These are phyloP conservation scores for Trichoderma virens DNA, from an alignment of 495 filamentous ascomycete species.

Conservation along the genomic window DNA sequence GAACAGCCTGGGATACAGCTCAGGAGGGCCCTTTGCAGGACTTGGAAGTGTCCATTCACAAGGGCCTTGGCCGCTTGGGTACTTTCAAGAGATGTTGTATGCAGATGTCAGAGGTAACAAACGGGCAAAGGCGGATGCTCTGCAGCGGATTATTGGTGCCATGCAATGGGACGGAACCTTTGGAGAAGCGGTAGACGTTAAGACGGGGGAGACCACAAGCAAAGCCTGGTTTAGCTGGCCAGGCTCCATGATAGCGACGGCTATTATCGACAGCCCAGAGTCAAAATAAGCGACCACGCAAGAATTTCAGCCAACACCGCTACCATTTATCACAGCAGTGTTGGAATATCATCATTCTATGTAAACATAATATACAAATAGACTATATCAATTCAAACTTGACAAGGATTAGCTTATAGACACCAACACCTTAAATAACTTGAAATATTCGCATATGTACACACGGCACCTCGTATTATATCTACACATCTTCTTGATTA, in stretches of 20 bases:
- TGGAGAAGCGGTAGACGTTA: slow-evolving; percentile 12
- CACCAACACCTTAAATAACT: too few relatives aligned
- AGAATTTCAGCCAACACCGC: too few relatives aligned
- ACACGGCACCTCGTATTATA: too few relatives aligned
- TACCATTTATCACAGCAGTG: too few relatives aligned
- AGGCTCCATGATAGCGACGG: slow-evolving; percentile 5
- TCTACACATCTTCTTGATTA: too few relatives aligned
- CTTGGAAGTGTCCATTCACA: slow-evolving; percentile 15
- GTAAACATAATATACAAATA: too few relatives aligned
- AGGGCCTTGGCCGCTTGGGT: slow-evolving; percentile 15
- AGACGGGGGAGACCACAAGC: slow-evolving; percentile 12
- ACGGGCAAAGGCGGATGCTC: neutral
- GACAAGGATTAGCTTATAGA: too few relatives aligned
- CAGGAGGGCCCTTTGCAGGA: slow-evolving; percentile 12
- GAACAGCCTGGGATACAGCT: slow-evolving; percentile 11
- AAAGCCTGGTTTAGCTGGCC: slow-evolving; percentile 17
- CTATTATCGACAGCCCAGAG: neutral
- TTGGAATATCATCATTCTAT: too few relatives aligned
- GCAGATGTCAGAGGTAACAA: neutral
- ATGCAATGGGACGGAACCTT: slow-evolving; percentile 16
- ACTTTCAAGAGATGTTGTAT: slow-evolving; percentile 15
- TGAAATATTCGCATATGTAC: too few relatives aligned
- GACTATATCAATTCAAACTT: too few relatives aligned
- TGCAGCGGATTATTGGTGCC: slow-evolving; percentile 10
- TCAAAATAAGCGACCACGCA: too few relatives aligned